Evolutionary conservation across 495 filamentous ascomycete species (phyloP).

Genomic region (Penicillium bialowiezense): DNA sequence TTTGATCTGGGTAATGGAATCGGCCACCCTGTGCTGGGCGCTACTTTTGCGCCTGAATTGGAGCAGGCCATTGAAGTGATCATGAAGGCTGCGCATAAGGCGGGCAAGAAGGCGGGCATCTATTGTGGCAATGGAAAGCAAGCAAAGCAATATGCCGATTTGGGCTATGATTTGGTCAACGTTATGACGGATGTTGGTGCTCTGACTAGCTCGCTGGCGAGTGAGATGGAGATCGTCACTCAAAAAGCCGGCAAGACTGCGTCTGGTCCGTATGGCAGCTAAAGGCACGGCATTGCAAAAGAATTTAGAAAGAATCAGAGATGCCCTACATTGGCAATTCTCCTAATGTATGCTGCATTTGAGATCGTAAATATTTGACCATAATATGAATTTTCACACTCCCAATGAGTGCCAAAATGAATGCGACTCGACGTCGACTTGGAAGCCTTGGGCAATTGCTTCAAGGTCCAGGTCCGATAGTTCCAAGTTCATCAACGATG

Average conservation of each 20-base stretch:
- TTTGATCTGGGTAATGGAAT: conserved; percentile 30
- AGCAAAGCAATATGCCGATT: conserved; percentile 6
- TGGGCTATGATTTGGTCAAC: conserved; percentile 9
- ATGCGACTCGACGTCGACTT: conserved; percentile 22
- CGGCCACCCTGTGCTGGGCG: conserved; percentile 6
- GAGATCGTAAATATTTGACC: not conserved
- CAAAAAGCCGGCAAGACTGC: conserved; percentile 4
- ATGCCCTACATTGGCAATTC: not conserved
- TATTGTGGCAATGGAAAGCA: conserved; percentile 5
- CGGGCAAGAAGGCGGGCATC: conserved; percentile 23
- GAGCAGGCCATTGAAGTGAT: conserved; percentile 21
- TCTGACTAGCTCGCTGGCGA: conserved; percentile 7
- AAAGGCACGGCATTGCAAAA: not conserved
- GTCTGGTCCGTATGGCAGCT: conserved; percentile 9
- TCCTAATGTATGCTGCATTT: not conserved
- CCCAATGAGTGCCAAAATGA: conserved; percentile 22
- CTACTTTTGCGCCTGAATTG: conserved; percentile 21
- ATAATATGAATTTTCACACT: not conserved
- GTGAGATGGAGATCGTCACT: conserved; percentile 5
- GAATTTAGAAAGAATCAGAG: not conserved
- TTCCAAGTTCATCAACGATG: conserved; percentile 19
- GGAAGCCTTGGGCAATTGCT: conserved; percentile 27
- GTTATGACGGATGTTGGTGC: conserved; percentile 7
- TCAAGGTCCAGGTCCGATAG: conserved; percentile 27
- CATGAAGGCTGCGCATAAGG: conserved; percentile 16